These are phyloP conservation scores for Arxiozyma telluris DNA, from an alignment of 1,139 yeast genomes.

Conservation along the genomic window DNA sequence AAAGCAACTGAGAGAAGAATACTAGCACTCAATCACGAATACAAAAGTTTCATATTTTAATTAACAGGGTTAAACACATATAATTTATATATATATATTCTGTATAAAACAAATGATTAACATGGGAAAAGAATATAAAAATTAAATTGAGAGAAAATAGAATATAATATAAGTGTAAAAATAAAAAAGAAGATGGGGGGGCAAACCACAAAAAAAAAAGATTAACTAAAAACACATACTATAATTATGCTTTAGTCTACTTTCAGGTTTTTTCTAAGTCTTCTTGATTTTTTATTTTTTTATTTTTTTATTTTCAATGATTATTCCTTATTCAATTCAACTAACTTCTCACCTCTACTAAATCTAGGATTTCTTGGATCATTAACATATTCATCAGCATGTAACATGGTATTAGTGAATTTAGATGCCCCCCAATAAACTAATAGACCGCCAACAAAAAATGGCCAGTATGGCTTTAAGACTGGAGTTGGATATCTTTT, in stretches of 20 bases:
- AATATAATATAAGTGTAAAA: too few relatives aligned
- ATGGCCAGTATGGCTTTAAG: slow-evolving; percentile 60
- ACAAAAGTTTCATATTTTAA: too few relatives aligned
- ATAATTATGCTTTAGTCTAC: too few relatives aligned
- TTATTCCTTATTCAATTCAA: slow-evolving; percentile 25
- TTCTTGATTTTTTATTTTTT: background rate
- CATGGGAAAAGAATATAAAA: background rate
- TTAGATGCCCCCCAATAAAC: slow-evolving; percentile 50
- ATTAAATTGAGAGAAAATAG: background rate
- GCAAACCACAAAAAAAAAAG: background rate
- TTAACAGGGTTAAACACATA: background rate
- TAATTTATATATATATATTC: slow-evolving; percentile 2
- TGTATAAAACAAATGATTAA: too few relatives aligned
- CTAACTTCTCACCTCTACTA: slow-evolving; percentile 43
- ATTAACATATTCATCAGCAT: slow-evolving; percentile 56
- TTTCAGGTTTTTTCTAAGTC: background rate
- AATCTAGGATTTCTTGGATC: slow-evolving; percentile 77
- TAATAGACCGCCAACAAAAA: slow-evolving; percentile 51
- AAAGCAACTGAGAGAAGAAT: too few relatives aligned
- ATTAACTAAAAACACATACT: background rate
- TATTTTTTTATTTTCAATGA: background rate
- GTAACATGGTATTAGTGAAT: slow-evolving; percentile 47
- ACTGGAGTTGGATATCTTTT: slow-evolving; percentile 44
- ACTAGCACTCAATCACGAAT: too few relatives aligned
- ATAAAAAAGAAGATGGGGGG: background rate